Percentiles rank a stretch among this genome's conserved stretches.
phyloP scores from a whole-genome alignment of 179 eudicot species.

The Silene noctiflora region DNA sequence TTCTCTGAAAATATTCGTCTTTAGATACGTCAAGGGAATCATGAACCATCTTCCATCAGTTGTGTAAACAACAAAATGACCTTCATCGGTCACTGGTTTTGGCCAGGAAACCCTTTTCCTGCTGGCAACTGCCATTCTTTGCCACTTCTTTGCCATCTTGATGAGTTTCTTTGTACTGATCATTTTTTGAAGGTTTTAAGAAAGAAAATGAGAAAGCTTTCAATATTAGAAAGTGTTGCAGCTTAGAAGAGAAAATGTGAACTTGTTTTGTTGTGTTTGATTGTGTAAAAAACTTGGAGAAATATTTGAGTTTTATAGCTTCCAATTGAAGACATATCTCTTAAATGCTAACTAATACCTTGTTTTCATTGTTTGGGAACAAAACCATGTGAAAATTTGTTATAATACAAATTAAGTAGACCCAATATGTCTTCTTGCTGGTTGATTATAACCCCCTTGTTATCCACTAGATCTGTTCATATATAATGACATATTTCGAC shows the following conservation, averaged over 20 bases:
- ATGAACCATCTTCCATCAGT: constrained; percentile 35
- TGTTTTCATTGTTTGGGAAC: not conserved
- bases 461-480: not conserved
- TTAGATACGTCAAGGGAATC: constrained; percentile 35
- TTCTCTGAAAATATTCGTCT: constrained; percentile 27
- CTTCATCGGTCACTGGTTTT: constrained; percentile 24
- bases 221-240: not conserved
- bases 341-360: not conserved
- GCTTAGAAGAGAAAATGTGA: not conserved
- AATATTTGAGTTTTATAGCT: not conserved
- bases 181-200: constrained; percentile 24
- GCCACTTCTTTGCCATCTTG: constrained; percentile 48
- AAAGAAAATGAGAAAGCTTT: not conserved
- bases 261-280: not conserved
- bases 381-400: constrained; percentile 6
- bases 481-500: not conserved
- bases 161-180: constrained; percentile 37
- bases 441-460: not conserved
- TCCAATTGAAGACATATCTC: not conserved
- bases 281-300: not conserved
- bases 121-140: constrained; percentile 26
- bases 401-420: not conserved
- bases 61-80: constrained; percentile 43
- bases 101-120: constrained; percentile 33
- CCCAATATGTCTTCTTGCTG: not conserved